Evolutionary conservation across 2,329 filamentous ascomycete genomes (phyloP), one percentile per base, ranked within the genome.

Genomic region (Botrytis tulipae): DNA sequence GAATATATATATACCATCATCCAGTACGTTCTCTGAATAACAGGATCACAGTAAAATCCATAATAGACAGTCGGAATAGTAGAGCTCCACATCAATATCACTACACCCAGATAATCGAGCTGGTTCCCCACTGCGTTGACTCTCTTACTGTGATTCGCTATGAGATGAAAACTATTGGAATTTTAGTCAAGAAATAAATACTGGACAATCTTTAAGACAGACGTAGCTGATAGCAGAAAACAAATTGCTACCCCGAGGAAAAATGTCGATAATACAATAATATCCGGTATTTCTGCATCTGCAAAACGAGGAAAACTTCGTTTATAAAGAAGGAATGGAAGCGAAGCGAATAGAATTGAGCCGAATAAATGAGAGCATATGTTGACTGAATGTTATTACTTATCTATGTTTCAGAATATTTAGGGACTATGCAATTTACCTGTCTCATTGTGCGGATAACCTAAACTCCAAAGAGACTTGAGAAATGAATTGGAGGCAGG

Each of bases 341-440:
- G 73, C 32, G 48, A 59, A 3, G 54, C 65, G 35, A 82, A 82
- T 29, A 80, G 51, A 12, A 84, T 57, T 7, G 81, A 83, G 0
- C 86, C 86, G 3, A 87, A 75, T 5, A 87, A 80, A 76, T 85
- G 83, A 25, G 83, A 82, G 75, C 81, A 84, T 69, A 85, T 84
- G 75, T 84, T 85, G 73, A 82, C 77, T 2, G 81, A 8, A 46
- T 3, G 22, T 48, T 75, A 84, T 82, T 48, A 18, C 29, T 48
- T 7, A 37, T 6, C n/a, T 18, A 16, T 32, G 9, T 77, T 18
- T 72, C 8, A 10, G 42, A 14, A 12, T 12, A 10, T 32, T 60
- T 0, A 7, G 0, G 46, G 3, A 40, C 14, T 18, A 35, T 1
- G n/a, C 4, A 5, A 10, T 46, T 35, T 66, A 76, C 73, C 42